Evolutionary conservation across 1,139 yeast species (phyloP), one percentile per base, ranked within the genome.

Genomic region (Geotrichum bryndzae): DNA sequence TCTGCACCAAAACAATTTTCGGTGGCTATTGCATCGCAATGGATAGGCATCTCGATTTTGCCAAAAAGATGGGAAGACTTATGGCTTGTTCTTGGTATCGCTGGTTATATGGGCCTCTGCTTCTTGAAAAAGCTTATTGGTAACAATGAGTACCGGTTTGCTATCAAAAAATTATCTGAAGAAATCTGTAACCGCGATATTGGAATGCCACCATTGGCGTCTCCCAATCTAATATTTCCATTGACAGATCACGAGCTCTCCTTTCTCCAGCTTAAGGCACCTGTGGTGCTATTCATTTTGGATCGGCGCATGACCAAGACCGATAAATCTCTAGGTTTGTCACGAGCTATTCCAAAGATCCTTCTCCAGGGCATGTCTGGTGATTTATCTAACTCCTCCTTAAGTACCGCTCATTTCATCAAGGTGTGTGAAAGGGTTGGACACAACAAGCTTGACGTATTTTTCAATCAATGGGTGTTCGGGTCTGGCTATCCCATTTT

Each of bases 361-460:
- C 90, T 94, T 69, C 77, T 95, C 52, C 98, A 94, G 72, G 96
- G 96, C 0, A 90, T 95, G 95, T 89, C 97, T 3, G 97, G 96
- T 22, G 99, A 94, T 68, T 76, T 92, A 59, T 83, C 83, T 31
- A 88, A 89, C 69, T 90, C 95, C n/a, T 81, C 84, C 53, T 74
- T 94, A 35, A 85, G 96, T 6, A 86, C 97, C 0, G 80, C 82
- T 11, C 97, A 94, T 75, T 92, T 95, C 70, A 96, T 90, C 68
- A 87, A 88, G 68, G 87, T 91, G 15, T 92, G 98, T 75, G 99
- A 95, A 72, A 88, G 92, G 68, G 98, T 94, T 4, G 90, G 94
- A 63, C 89, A 95, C 67, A 90, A 86, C 69, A 86, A 90, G 65
- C 79, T 95, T 27, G 97, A 90, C 58, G 72, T 80, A 1, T 95